These are phyloP conservation scores for Solanum lycopersicoides DNA, from an alignment of 257 asterid species.

Conservation along the genomic window DNA sequence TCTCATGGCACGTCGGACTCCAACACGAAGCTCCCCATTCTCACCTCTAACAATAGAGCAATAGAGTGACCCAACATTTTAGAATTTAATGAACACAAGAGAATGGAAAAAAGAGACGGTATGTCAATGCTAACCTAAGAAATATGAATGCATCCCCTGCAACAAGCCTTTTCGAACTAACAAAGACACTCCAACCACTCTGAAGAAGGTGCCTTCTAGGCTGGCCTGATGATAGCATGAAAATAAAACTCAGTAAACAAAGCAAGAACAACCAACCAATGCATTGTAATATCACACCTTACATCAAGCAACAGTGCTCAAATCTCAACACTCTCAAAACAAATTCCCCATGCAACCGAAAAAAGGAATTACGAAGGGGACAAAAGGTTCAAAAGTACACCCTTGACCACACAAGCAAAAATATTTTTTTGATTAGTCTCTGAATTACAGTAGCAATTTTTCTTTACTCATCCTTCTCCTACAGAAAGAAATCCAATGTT, in stretches of 20 bases:
- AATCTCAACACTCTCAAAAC: background rate
- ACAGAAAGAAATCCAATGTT: background rate
- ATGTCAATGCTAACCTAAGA: slow-evolving; percentile 8
- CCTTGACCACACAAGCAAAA: background rate
- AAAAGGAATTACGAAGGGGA: background rate
- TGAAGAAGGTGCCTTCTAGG: slow-evolving; percentile 22
- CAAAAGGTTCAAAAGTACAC: background rate
- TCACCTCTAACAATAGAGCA: slow-evolving; percentile 40
- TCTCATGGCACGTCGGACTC: slow-evolving; percentile 74
- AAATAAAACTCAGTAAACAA: background rate
- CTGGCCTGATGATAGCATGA: slow-evolving; percentile 9
- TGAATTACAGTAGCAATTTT: background rate
- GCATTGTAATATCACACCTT: background rate
- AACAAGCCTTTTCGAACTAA: slow-evolving; percentile 15
- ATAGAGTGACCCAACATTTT: background rate
- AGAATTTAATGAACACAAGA: background rate
- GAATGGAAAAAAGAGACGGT: background rate
- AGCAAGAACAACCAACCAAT: background rate
- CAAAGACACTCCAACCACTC: slow-evolving; percentile 24
- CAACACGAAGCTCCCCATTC: slow-evolving; percentile 77
- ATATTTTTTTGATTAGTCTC: background rate
- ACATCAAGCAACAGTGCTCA: background rate
- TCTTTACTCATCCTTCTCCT: background rate
- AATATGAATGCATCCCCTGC: slow-evolving; percentile 23
- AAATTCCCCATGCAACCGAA: background rate